These are phyloP conservation scores for Pseudevernia furfuracea DNA, from an alignment of 495 filamentous ascomycete species.

Conservation along the genomic window DNA sequence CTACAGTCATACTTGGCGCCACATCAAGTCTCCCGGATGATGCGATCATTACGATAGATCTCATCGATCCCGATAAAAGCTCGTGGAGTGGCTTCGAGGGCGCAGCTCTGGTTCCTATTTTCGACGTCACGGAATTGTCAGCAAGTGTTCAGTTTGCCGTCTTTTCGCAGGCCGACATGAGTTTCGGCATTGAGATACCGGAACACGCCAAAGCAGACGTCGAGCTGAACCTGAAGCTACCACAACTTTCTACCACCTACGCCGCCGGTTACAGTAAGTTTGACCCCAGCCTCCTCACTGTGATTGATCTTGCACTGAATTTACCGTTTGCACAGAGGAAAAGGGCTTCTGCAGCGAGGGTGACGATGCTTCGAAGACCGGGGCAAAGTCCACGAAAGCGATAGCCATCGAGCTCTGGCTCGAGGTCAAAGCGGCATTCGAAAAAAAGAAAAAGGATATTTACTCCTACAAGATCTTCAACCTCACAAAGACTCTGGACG, in stretches of 20 bases:
- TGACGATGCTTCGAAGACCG: not conserved
- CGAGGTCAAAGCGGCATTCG: not conserved
- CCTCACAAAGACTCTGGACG: not conserved
- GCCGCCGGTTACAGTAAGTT: conserved; percentile 6
- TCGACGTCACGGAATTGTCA: conserved; percentile 6
- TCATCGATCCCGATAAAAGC: not conserved
- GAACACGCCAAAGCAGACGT: conserved; percentile 1
- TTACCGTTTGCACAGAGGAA: not conserved
- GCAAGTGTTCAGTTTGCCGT: conserved; percentile 2
- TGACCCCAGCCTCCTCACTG: no score
- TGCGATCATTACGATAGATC: conserved; percentile 2
- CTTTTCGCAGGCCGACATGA: not conserved
- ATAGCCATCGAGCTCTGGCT: not conserved
- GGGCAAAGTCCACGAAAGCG: not conserved
- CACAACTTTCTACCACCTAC: not conserved
- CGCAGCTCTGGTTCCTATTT: not conserved
- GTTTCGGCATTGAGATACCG: conserved; percentile 8
- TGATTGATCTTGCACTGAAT: not conserved
- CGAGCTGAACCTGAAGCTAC: conserved; percentile 5
- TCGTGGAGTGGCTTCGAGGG: not conserved
- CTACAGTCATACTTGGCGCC: not conserved
- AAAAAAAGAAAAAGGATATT: not conserved
- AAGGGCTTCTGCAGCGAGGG: not conserved
- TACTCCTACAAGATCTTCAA: not conserved
- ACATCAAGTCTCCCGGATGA: conserved; percentile 4